A percentile compares a stretch with the other conserved stretches of the same genome.
phyloP scores from a whole-genome alignment of 371 early-diverging fungal genomes.

The Mortierella polycephala region DNA sequence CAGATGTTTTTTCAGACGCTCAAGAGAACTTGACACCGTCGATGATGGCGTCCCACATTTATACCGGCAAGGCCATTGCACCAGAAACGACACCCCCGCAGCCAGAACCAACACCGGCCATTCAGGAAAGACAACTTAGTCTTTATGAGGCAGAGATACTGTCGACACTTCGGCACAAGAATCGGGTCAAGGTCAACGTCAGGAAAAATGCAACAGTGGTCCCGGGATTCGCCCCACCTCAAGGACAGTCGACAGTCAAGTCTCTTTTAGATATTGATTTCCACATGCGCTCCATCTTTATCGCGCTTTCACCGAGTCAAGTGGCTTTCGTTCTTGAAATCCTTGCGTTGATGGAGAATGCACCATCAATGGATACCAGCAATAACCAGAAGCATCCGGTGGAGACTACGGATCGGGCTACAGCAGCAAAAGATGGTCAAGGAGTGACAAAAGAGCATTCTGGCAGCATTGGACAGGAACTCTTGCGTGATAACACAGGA shows the following conservation, averaged over 20 bases:
- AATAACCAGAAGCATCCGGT: background rate
- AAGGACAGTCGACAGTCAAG: conserved; percentile 15
- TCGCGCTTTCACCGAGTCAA: conserved; percentile 52
- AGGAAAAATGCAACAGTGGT: conserved; percentile 32
- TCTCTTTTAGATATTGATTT: conserved; percentile 49
- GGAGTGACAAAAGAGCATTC: background rate
- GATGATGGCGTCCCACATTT: conserved; percentile 24
- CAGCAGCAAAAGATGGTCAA: background rate
- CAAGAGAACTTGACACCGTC: conserved; percentile 41
- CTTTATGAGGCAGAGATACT: conserved; percentile 43
- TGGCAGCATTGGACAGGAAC: background rate
- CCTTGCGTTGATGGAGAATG: conserved; percentile 26
- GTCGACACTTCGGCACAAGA: conserved; percentile 42
- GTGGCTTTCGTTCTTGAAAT: conserved; percentile 53
- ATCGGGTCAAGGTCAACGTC: conserved; percentile 41
- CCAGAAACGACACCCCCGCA: background rate
- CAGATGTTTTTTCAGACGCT: conserved; percentile 45
- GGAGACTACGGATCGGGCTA: background rate
- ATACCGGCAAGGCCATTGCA: background rate
- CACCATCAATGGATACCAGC: conserved; percentile 1
- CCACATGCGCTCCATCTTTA: conserved; percentile 36
- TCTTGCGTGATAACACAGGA: background rate
- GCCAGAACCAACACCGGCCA: background rate
- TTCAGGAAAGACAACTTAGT: background rate
- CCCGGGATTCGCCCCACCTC: conserved; percentile 14